A percentile compares a stretch with the other conserved stretches of the same genome.
phyloP scores from a whole-genome alignment of 2,329 filamentous ascomycete species.

The Dendrostoma leiphaemia region DNA sequence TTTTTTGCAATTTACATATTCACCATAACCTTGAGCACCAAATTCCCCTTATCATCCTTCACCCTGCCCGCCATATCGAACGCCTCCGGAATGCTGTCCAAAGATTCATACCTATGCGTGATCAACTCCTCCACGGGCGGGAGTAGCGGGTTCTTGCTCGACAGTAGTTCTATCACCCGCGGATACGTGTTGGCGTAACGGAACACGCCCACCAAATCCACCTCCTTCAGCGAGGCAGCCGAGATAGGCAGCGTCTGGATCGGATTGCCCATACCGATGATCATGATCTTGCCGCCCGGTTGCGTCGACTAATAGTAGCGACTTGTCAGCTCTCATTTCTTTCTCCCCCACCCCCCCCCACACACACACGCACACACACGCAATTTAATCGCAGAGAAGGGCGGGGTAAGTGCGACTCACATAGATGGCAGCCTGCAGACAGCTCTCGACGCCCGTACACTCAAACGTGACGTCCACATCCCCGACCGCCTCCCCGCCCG shows the following conservation, averaged over 20 bases:
- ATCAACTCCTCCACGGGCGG: conserved; percentile 67
- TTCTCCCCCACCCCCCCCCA: no score
- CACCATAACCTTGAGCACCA: conserved; percentile 74
- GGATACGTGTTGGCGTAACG: conserved; percentile 75
- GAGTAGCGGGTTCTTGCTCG: conserved; percentile 47
- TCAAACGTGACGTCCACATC: conserved; percentile 71
- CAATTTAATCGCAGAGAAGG: neutral
- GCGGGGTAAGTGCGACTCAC: conserved; percentile 32
- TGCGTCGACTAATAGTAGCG: conserved; percentile 46
- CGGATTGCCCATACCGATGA: conserved; percentile 72
- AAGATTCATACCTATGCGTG: conserved; percentile 66
- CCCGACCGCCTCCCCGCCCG: conserved; percentile 44
- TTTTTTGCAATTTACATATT: conserved; percentile 34
- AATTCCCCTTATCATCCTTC: conserved; percentile 64
- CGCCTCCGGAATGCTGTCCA: conserved; percentile 62
- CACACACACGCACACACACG: no score
- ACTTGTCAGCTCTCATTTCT: neutral
- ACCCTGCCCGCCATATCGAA: conserved; percentile 72
- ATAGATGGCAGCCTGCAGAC: conserved; percentile 73
- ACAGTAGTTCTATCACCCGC: conserved; percentile 48
- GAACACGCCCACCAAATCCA: conserved; percentile 70
- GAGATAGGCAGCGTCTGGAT: conserved; percentile 68
- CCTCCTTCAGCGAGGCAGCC: conserved; percentile 65
- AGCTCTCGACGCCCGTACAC: conserved; percentile 76
- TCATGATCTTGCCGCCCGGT: conserved; percentile 66